A percentile compares a stretch with the other conserved stretches of the same genome.
Evolutionary conservation across 1,139 yeast species (phyloP).

Genomic region (Sugiyamaella novakii): DNA sequence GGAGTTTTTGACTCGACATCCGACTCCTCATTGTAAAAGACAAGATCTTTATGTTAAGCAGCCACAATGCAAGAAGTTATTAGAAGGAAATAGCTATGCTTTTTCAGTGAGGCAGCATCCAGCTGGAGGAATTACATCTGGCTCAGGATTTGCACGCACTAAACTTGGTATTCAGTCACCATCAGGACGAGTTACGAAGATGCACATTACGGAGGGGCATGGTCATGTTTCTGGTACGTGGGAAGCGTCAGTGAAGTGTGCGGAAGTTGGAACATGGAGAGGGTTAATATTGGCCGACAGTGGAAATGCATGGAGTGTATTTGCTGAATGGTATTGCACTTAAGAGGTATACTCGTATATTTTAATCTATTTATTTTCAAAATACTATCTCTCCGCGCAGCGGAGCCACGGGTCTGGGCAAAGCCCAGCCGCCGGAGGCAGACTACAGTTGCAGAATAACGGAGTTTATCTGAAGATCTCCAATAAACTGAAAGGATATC

Average conservation of each 20-base stretch:
- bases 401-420: not conserved
- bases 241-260: conserved; percentile 59
- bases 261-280: conserved; percentile 79
- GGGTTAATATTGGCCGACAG: conserved; percentile 80
- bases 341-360: conserved; percentile 25
- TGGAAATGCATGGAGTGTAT: conserved; percentile 83
- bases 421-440: not conserved
- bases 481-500: conserved; percentile 56
- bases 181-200: conserved; percentile 71
- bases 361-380: conserved; percentile 1
- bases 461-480: conserved; percentile 26
- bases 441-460: conserved; percentile 4
- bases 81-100: conserved; percentile 59
- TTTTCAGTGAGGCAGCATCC: conserved; percentile 70
- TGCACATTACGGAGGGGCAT: conserved; percentile 51
- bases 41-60: conserved; percentile 79
- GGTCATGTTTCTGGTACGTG: conserved; percentile 49
- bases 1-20: conserved; percentile 71
- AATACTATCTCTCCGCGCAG: not conserved
- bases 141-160: conserved; percentile 46
- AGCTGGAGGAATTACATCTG: conserved; percentile 54
- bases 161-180: conserved; percentile 80
- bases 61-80: conserved; percentile 74
- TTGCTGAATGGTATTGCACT: conserved; percentile 84
- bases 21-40: conserved; percentile 66